Evolutionary conservation across 2,329 filamentous ascomycete species (phyloP).

Genomic region (Ophiostoma ulmi): DNA sequence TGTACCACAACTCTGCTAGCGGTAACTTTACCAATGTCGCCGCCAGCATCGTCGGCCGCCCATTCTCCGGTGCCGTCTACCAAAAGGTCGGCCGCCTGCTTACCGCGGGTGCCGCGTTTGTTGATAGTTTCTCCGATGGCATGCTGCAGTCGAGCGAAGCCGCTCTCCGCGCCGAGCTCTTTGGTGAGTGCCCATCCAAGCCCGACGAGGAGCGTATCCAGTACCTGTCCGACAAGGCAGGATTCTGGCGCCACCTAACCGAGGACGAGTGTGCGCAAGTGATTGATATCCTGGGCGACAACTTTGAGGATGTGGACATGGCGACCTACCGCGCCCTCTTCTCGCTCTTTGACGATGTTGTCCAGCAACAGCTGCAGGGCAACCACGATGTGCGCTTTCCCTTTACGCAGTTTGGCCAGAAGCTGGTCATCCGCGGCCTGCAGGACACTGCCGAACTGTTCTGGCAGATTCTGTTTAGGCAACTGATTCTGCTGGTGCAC

Average conservation of each 20-base stretch:
- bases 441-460: conserved; percentile 73
- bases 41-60: background rate
- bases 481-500: conserved; percentile 77
- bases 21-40: conserved; percentile 33
- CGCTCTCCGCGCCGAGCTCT: conserved; percentile 66
- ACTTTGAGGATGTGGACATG: conserved; percentile 54
- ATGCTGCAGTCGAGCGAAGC: conserved; percentile 63
- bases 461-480: conserved; percentile 70
- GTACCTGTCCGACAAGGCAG: conserved; percentile 70
- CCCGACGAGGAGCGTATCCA: conserved; percentile 70
- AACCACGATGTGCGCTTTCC: conserved; percentile 46
- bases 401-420: conserved; percentile 71
- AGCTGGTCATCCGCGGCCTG: conserved; percentile 66
- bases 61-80: conserved; percentile 34
- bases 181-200: conserved; percentile 64
- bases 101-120: conserved; percentile 63
- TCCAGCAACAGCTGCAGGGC: conserved; percentile 26
- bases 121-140: conserved; percentile 63
- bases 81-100: conserved; percentile 58
- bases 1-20: conserved; percentile 60
- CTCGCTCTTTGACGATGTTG: conserved; percentile 43
- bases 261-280: conserved; percentile 74
- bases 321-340: conserved; percentile 52
- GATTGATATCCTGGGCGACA: conserved; percentile 62
- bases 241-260: conserved; percentile 71